Conservation (phyloP, 176 grass and related monocot genomes). For the Aegilops speltoides region DNA sequence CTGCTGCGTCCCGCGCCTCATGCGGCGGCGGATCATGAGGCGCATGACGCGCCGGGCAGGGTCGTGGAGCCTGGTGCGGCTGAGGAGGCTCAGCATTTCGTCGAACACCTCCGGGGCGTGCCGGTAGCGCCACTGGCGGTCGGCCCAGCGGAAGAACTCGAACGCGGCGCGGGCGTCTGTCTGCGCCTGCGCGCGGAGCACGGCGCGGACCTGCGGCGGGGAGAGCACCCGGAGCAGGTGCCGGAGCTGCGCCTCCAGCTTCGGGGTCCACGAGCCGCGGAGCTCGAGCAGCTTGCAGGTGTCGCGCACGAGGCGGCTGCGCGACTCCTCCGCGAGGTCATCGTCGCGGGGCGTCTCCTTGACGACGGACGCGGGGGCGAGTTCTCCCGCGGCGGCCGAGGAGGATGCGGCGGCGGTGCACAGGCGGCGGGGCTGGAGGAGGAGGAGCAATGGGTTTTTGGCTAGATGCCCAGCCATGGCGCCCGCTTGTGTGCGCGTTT, state of each 20-base stretch:
- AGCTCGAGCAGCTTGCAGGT: constrained; percentile 65
- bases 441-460: constrained; percentile 10
- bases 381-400: not conserved
- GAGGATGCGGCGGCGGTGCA: constrained; percentile 16
- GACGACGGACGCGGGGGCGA: not conserved
- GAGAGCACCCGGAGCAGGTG: constrained; percentile 63
- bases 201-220: constrained; percentile 58
- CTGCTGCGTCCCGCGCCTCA: constrained; percentile 39
- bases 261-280: constrained; percentile 63
- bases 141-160: constrained; percentile 82
- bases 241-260: constrained; percentile 70
- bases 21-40: constrained; percentile 70
- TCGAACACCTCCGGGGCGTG: constrained; percentile 81
- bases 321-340: constrained; percentile 49
- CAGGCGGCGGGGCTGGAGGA: constrained; percentile 6
- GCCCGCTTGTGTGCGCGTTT: not conserved
- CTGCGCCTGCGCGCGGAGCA: constrained; percentile 61
- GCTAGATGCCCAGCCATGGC: constrained; percentile 21
- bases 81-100: constrained; percentile 76
- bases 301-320: constrained; percentile 62
- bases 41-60: constrained; percentile 69
- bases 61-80: constrained; percentile 77
- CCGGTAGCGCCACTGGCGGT: constrained; percentile 86
- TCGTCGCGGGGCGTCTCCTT: not conserved
- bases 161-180: constrained; percentile 60